Conservation (phyloP, 495 filamentous ascomycete species). For the Penicillium samsonianum region DNA sequence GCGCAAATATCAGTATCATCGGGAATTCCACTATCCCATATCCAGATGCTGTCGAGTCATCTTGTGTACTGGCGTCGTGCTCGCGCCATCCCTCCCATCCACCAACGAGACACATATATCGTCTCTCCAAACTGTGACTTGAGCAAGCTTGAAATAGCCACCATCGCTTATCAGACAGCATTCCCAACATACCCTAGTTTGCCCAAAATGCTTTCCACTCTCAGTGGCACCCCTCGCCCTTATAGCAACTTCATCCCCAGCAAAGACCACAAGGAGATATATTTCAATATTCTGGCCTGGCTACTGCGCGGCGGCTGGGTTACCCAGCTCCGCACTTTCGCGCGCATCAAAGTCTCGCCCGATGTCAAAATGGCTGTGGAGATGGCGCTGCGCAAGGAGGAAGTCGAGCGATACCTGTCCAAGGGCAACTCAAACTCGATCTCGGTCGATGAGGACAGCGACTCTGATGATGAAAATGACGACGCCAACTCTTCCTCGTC, state of each 20-base stretch:
- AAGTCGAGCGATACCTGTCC: slow-evolving; percentile 45
- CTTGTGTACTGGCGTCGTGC: slow-evolving; percentile 94
- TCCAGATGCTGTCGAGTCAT: slow-evolving; percentile 83
- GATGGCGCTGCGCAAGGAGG: slow-evolving; percentile 43
- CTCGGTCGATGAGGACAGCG: slow-evolving; percentile 19
- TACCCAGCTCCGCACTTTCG: slow-evolving; percentile 85
- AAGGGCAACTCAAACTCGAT: slow-evolving; percentile 26
- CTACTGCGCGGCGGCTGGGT: slow-evolving; percentile 90
- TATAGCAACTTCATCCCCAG: slow-evolving; percentile 82
- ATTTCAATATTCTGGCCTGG: slow-evolving; percentile 90
- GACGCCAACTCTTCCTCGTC: slow-evolving; percentile 42
- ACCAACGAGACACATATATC: slow-evolving; percentile 89
- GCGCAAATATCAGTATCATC: slow-evolving; percentile 74
- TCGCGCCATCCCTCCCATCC: slow-evolving; percentile 86
- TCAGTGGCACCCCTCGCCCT: slow-evolving; percentile 74
- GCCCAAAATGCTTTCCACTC: slow-evolving; percentile 76
- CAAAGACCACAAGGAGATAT: slow-evolving; percentile 82
- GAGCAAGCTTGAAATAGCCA: slow-evolving; percentile 67
- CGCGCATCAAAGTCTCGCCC: slow-evolving; percentile 65
- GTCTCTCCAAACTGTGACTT: slow-evolving; percentile 89
- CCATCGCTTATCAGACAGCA: slow-evolving; percentile 65
- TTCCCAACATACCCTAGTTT: slow-evolving; percentile 82
- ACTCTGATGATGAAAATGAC: slow-evolving; percentile 22
- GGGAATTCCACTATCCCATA: slow-evolving; percentile 71
- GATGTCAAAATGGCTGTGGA: slow-evolving; percentile 54